Base-by-base conservation (phyloP, 495 filamentous ascomycete genomes). In the Trichoderma reesei region DNA sequence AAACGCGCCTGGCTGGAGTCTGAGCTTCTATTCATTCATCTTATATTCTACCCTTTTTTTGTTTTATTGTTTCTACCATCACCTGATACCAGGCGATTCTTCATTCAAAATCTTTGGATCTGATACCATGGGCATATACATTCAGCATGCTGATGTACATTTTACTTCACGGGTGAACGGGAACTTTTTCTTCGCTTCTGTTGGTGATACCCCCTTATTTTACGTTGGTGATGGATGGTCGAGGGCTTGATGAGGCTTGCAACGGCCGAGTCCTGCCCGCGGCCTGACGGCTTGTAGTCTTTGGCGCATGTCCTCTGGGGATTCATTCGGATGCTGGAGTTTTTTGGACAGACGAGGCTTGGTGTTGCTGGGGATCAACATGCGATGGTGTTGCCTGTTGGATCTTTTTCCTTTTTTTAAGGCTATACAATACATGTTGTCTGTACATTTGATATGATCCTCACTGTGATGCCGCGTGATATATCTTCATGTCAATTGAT, bases 31-130 rank as follows among this genome's bases (percentile, higher is more conserved):
- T 56, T 56, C 51, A 56, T 33, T 56, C 34, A 56, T 33, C 5
- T 33, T 33, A 31, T 56, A n/a, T 33, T 56, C 13, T 16, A 31
- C 20, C 8, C 31, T 14, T 56, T 14, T 31, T 31, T n/a, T n/a
- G n/a, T n/a, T n/a, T n/a, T n/a, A n/a, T n/a, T n/a, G 20, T 34
- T 13, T 56, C 26, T 56, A 34, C 16, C 51, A 56, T 56, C 10
- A 56, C 51, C 51, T 31, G 31, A 33, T 26, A 34, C 51, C 34
- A 13, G 51, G 51, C 51, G 26, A 56, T 31, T 56, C 51, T 56
- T 56, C 46, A 51, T 51, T 51, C 46, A 51, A 51, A 31, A 34
- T 56, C 51, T 56, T 56, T 56, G 51, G 51, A 33, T 56, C 51
- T 56, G 51, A 56, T 56, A 56, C 51, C 51, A 56, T 56, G 51